Base-by-base conservation (phyloP, 164 flowering plant species). In the Santalum album region DNA sequence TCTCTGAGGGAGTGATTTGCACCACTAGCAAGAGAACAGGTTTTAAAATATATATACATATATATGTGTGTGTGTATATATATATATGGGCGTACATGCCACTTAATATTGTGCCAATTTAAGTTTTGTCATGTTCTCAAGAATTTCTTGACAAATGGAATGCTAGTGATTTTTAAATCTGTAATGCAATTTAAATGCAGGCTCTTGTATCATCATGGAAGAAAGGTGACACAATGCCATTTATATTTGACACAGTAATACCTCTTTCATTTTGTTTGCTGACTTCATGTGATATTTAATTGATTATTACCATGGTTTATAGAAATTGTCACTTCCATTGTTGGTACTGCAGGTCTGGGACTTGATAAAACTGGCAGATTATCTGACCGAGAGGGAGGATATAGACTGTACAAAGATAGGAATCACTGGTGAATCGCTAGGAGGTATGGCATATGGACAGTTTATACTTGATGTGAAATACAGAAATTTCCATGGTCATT, bases 371-470 rank as follows among this genome's bases (percentile, higher is more conserved):
- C 68, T 94, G 69, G 95, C 97, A 49, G 97, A 94, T 56, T 81
- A 87, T 76, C 90, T 94, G 19, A 64, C 79, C 26, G 60, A 70
- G 60, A 83, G 97, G 65, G 79, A 85, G 22, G 99, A 94, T 67
- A 70, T 94, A 52, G 90, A 94, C 65, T 75, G 81, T 53, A 56
- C 68, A 23, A 82, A 71, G 69, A 87, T 94, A 47, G 99, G 97
- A 60, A 87, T 94, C 54, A 87, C 96, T 38, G 99, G 99, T 16
- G 95, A 80, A 84, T 94, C 97, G 47, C 88, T 94, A 27, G 99
- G 99, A 90, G 97, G 97, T 87, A 49, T n/a, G 72, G 53, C 32
- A 20, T 54, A 45, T 63, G 46, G n/a, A n/a, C n/a, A n/a, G n/a
- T n/a, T n/a, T n/a, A 45, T 21, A 57, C 26, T 55, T 39, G 6